Percentiles rank a stretch among this genome's conserved stretches.
Conservation (phyloP, 2,329 filamentous ascomycete genomes). For the Coniochaeta sp. region DNA sequence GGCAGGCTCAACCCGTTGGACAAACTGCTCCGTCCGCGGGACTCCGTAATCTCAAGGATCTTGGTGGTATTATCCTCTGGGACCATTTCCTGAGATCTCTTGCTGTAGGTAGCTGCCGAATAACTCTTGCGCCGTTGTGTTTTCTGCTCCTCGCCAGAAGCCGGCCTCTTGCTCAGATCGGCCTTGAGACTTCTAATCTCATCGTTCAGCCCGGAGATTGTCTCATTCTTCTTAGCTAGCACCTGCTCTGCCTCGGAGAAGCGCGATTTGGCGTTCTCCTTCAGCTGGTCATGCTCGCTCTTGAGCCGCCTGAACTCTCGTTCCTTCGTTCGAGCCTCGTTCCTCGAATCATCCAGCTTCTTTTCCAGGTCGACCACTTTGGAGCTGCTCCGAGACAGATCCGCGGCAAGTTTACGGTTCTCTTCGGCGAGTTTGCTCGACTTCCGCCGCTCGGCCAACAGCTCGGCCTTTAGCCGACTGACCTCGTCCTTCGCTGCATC, state of each 20-base stretch:
- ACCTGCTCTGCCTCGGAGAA: slow-evolving; percentile 49
- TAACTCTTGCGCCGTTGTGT: not conserved
- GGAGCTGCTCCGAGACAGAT: slow-evolving; percentile 17
- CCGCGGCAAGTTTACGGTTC: slow-evolving; percentile 22
- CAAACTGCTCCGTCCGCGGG: not conserved
- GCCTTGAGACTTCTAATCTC: slow-evolving; percentile 39
- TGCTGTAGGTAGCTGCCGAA: not conserved
- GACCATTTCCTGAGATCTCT: slow-evolving; percentile 7
- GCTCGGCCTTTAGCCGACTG: slow-evolving; percentile 40
- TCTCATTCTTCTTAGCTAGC: slow-evolving; percentile 46
- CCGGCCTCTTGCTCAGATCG: slow-evolving; percentile 2
- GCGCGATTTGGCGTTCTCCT: slow-evolving; percentile 43
- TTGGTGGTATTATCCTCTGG: slow-evolving; percentile 13
- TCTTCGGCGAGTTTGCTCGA: slow-evolving; percentile 28
- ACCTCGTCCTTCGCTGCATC: slow-evolving; percentile 44
- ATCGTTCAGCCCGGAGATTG: slow-evolving; percentile 48
- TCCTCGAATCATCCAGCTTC: slow-evolving; percentile 13
- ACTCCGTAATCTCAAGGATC: not conserved
- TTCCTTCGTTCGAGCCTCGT: slow-evolving; percentile 16
- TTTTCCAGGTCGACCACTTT: slow-evolving; percentile 21
- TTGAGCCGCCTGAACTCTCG: slow-evolving; percentile 30
- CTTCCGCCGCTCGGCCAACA: slow-evolving; percentile 39
- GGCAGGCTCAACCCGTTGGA: not conserved
- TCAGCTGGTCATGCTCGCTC: slow-evolving; percentile 44
- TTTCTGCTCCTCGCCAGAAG: slow-evolving; percentile 3